Base-by-base conservation (phyloP, 2,329 filamentous ascomycete genomes). In the Epichloe uncinata region DNA sequence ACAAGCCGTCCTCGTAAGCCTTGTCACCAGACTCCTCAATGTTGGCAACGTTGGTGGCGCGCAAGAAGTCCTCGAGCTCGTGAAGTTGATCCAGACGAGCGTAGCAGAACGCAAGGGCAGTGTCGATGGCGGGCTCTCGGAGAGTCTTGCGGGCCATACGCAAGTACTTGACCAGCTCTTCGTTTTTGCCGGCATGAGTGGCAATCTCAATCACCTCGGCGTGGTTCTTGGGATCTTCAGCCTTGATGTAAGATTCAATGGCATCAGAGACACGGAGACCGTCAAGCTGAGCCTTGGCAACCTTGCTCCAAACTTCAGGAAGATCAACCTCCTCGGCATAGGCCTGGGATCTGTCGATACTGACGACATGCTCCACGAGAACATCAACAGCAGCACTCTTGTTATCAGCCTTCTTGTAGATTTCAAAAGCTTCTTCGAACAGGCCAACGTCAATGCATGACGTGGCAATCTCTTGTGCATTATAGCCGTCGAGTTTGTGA, bases 21-120 rank as follows among this genome's bases (percentile, higher is more conserved):
- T 96, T 96, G 77, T 98, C 93, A 74, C 93, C 93, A 52, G 89
- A 97, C 59, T 93, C 87, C 66, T 98, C 93, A 49, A 97, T 78
- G 66, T 98, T 90, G 48, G 93, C 91, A 54, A 97, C 93, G 58
- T 98, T 98, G 50, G 88, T 90, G 30, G 81, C 82, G 51, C 87
- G 85, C 53, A 98, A 74, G 77, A 98, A 98, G 66, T 98, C 93
- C 69, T 98, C 93, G 37, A 98, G 81, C 66, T 98, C 93, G 46
- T 83, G 73, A 15, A 98, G 81, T 69, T 96, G 88, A 61, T 96
- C 86, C 42, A 95, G 84, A 51, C 93, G 84, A 50, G 93, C 93
- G 65, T 84, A 96, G 72, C 83, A 88, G 73, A 98, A 96, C 36
- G 91, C 93, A 55, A 98, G 78, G 26, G 82, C 89, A 18, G 93